phyloP scores from a whole-genome alignment of 768 basidiomycete genomes.

The Xanthoconium purpureum region DNA sequence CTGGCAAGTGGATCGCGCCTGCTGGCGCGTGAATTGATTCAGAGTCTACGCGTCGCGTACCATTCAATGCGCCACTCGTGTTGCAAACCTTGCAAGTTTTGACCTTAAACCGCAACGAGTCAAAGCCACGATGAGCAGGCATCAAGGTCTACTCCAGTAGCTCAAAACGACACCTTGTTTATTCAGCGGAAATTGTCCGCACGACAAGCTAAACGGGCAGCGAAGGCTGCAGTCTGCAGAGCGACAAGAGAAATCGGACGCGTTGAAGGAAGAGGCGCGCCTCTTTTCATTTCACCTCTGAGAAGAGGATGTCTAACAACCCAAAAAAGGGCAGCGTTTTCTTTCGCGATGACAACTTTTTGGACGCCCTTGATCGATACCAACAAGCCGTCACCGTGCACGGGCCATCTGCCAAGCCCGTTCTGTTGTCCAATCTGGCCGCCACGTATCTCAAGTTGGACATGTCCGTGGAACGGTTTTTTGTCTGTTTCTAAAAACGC shows the following conservation, averaged over 20 bases:
- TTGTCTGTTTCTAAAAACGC: no score
- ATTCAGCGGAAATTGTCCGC: constrained; percentile 3
- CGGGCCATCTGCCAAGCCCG: constrained; percentile 30
- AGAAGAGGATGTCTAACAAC: neutral
- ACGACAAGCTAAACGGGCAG: constrained; percentile 15
- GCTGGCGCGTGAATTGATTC: neutral
- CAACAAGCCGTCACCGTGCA: constrained; percentile 38
- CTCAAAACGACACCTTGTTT: neutral
- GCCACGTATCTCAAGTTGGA: constrained; percentile 42
- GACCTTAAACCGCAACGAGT: neutral
- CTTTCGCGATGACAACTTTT: constrained; percentile 38
- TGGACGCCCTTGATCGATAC: constrained; percentile 40
- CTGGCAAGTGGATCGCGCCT: neutral
- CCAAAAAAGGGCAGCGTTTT: constrained; percentile 40
- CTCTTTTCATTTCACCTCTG: neutral
- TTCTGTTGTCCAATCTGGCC: constrained; percentile 42
- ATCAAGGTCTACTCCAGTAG: neutral
- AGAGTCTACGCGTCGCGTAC: neutral
- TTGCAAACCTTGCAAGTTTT: no score
- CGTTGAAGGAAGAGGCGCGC: constrained; percentile 30
- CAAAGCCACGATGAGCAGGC: neutral
- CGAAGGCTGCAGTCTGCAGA: constrained; percentile 15
- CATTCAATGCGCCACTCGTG: neutral
- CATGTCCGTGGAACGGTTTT: constrained; percentile 23
- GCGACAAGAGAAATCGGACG: constrained; percentile 25